Percentiles rank a stretch among this genome's conserved stretches.
These are phyloP conservation scores for Moesziomyces aphidis DNA, from an alignment of 1,284 basidiomycete species.

Conservation along the genomic window DNA sequence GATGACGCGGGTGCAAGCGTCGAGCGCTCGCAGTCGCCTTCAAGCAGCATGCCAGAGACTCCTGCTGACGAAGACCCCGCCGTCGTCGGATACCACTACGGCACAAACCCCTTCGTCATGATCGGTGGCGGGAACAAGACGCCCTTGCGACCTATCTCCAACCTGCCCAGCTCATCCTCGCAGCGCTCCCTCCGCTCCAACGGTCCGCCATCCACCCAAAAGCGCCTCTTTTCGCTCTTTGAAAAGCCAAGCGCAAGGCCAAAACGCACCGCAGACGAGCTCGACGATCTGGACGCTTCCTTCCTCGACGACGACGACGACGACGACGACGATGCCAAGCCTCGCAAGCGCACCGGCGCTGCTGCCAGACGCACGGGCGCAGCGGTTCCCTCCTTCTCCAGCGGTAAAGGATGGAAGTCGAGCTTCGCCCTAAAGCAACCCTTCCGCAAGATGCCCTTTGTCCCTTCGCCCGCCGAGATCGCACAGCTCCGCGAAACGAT, in stretches of 20 bases:
- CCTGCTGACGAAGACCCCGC: conserved; percentile 21
- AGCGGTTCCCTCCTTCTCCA: conserved; percentile 23
- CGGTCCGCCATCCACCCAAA: conserved; percentile 2
- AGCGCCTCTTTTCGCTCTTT: conserved; percentile 36
- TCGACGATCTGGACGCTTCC: conserved; percentile 1
- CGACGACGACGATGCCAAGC: conserved; percentile 16
- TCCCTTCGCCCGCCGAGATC: conserved; percentile 31
- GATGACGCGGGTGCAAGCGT: conserved; percentile 7
- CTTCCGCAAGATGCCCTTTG: conserved; percentile 39
- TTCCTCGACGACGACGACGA: conserved; percentile 16
- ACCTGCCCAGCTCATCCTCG: conserved; percentile 16
- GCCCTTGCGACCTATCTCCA: conserved; percentile 16
- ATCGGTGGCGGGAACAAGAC: conserved; percentile 7
- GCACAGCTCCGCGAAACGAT: conserved; percentile 18
- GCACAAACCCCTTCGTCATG: conserved; percentile 33
- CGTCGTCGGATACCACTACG: conserved; percentile 20
- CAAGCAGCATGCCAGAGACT: conserved; percentile 31
- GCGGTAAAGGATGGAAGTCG: conserved; percentile 44
- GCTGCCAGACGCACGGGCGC: conserved; percentile 10
- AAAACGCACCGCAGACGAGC: conserved; percentile 8
- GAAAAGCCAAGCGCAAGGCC: conserved; percentile 8
- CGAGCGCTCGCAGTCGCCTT: conserved; percentile 8
- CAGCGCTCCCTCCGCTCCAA: conserved; percentile 28
- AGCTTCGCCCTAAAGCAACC: conserved; percentile 32
- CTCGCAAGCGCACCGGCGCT: conserved; percentile 11